Conservation (phyloP, 2,329 filamentous ascomycete genomes). For the Aspergillus aculeatus region DNA sequence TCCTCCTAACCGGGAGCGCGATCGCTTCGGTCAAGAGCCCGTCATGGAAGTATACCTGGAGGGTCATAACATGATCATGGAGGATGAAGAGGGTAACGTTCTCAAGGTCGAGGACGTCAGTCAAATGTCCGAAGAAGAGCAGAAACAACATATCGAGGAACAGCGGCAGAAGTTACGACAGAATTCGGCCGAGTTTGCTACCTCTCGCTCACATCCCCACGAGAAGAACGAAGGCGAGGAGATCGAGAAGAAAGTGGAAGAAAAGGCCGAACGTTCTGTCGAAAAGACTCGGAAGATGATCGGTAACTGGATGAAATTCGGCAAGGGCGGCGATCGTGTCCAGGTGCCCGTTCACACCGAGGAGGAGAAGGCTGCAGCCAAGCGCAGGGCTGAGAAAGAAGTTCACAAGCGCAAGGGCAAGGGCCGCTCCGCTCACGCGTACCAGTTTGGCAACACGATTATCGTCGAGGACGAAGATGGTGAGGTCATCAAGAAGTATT, state of each 20-base stretch:
- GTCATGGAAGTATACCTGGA: conserved; percentile 74
- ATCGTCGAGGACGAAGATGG: conserved; percentile 69
- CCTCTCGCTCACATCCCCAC: conserved; percentile 46
- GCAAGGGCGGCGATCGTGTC: conserved; percentile 28
- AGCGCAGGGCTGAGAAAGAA: conserved; percentile 21
- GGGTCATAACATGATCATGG: conserved; percentile 73
- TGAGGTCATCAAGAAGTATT: conserved; percentile 68
- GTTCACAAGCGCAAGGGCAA: conserved; percentile 30
- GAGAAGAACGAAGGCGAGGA: conserved; percentile 47
- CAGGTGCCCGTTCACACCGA: conserved; percentile 27
- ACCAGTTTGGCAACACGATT: conserved; percentile 69
- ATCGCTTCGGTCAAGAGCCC: conserved; percentile 35
- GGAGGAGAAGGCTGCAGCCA: conserved; percentile 19
- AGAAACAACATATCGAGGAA: conserved; percentile 56
- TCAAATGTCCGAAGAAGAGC: conserved; percentile 54
- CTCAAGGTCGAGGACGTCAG: conserved; percentile 61
- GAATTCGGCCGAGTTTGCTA: conserved; percentile 43
- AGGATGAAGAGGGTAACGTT: conserved; percentile 85
- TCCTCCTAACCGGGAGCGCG: conserved; percentile 35
- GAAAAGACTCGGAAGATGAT: conserved; percentile 49
- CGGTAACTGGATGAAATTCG: conserved; percentile 46
- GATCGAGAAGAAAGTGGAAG: conserved; percentile 37
- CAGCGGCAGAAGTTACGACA: conserved; percentile 55
- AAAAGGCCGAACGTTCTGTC: conserved; percentile 34
- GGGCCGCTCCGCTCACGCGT: conserved; percentile 61